These are phyloP conservation scores for Trichaptum fuscoviolaceum DNA, from an alignment of 768 basidiomycete species.

Conservation along the genomic window DNA sequence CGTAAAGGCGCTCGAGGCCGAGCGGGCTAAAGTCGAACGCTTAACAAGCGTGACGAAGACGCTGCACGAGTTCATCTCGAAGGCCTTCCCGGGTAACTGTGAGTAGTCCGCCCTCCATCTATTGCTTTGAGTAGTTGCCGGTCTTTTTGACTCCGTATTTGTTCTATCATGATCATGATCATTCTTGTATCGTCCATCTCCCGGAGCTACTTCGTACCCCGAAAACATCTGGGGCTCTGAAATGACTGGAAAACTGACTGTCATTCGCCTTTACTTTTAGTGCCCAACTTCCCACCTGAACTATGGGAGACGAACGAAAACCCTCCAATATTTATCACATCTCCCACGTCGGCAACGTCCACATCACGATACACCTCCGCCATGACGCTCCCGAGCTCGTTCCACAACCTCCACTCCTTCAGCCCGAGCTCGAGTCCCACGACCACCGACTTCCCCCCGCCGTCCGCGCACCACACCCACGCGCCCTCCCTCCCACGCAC, in stretches of 20 bases:
- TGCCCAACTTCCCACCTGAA: constrained; percentile 35
- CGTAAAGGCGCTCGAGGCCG: constrained; percentile 36
- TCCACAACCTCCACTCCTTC: constrained; percentile 43
- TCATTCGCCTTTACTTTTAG: constrained; percentile 6
- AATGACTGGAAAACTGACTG: not conserved
- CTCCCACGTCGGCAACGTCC: constrained; percentile 43
- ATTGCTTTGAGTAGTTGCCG: constrained; percentile 10
- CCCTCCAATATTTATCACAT: constrained; percentile 57
- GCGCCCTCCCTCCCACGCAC: constrained; percentile 49
- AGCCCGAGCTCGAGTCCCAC: constrained; percentile 52
- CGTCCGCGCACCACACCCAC: constrained; percentile 21
- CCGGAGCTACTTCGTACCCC: constrained; percentile 15
- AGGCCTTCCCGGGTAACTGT: constrained; percentile 51
- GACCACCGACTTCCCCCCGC: constrained; percentile 37
- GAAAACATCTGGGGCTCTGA: not conserved
- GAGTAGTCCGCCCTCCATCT: constrained; percentile 20
- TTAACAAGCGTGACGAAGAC: constrained; percentile 53
- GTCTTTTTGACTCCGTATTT: not conserved
- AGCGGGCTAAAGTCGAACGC: constrained; percentile 57
- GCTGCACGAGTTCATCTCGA: constrained; percentile 58
- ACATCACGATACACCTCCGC: constrained; percentile 29
- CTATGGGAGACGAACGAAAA: constrained; percentile 43
- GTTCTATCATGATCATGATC: constrained; percentile 5
- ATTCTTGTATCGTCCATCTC: constrained; percentile 5
- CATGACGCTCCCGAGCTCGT: constrained; percentile 33